A percentile compares a stretch with the other conserved stretches of the same genome.
Conservation (phyloP, 768 basidiomycete genomes). For the Leucocoprinus leucothites region DNA sequence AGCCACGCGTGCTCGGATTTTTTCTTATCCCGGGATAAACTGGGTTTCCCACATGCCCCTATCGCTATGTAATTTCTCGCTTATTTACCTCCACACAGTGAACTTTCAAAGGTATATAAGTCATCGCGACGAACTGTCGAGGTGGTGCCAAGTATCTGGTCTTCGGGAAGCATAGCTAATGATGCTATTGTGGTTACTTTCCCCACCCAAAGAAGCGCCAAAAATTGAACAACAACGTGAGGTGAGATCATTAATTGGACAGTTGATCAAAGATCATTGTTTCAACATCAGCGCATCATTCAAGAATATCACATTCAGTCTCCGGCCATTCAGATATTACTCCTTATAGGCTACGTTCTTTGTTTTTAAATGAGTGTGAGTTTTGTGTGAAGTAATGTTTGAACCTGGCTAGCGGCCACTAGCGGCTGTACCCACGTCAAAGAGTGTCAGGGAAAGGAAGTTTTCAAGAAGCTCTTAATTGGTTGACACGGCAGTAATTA, state of each 20-base stretch:
- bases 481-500: background rate
- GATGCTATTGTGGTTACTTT: no score
- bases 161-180: no score
- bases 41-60: no score
- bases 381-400: background rate
- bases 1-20: no score
- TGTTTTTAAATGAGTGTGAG: slow-evolving; percentile 7
- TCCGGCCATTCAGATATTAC: background rate
- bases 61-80: no score
- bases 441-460: background rate
- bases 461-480: slow-evolving; percentile 12
- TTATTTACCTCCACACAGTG: no score
- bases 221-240: no score
- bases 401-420: background rate
- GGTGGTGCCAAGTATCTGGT: no score
- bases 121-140: no score
- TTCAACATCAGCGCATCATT: slow-evolving; percentile 10
- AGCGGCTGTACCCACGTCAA: slow-evolving; percentile 3
- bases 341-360: slow-evolving; percentile 7
- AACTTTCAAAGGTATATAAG: no score
- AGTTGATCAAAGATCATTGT: slow-evolving; percentile 4
- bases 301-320: slow-evolving; percentile 2
- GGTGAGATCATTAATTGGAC: background rate
- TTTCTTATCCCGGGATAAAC: no score
- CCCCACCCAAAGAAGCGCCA: no score